Conservation (phyloP, 2,329 filamentous ascomycete species). For the Sporothrix luriei region DNA sequence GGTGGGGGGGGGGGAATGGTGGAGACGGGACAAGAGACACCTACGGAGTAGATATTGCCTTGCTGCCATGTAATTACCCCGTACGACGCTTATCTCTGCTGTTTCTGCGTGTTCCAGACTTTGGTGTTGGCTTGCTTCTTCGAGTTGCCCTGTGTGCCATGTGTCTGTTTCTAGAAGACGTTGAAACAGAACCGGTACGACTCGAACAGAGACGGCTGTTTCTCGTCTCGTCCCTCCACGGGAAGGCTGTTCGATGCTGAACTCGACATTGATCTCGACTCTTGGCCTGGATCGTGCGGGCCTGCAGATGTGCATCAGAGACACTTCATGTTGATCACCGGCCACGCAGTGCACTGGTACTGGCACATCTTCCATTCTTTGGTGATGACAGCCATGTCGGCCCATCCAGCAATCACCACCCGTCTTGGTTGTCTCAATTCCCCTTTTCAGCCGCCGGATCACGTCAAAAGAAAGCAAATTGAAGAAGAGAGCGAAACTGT, state of each 20-base stretch:
- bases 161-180: conserved; percentile 20
- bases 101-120: not conserved
- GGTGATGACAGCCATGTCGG: not conserved
- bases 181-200: conserved; percentile 18
- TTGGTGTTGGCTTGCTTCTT: not conserved
- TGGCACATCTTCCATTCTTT: not conserved
- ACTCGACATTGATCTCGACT: not conserved
- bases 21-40: no score
- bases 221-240: not conserved
- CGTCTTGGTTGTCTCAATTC: conserved; percentile 1
- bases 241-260: not conserved
- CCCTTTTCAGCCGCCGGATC: not conserved
- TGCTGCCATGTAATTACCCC: not conserved
- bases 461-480: not conserved
- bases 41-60: not conserved
- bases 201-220: not conserved
- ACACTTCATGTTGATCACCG: not conserved
- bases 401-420: not conserved
- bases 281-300: conserved; percentile 9
- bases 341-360: conserved; percentile 1
- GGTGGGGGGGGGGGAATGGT: not conserved
- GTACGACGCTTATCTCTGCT: not conserved
- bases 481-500: not conserved
- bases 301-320: conserved; percentile 18
- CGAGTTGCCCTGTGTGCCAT: no score